These are phyloP conservation scores for Penicillium sp. DNA, from an alignment of 2,329 filamentous ascomycete species.

Conservation along the genomic window DNA sequence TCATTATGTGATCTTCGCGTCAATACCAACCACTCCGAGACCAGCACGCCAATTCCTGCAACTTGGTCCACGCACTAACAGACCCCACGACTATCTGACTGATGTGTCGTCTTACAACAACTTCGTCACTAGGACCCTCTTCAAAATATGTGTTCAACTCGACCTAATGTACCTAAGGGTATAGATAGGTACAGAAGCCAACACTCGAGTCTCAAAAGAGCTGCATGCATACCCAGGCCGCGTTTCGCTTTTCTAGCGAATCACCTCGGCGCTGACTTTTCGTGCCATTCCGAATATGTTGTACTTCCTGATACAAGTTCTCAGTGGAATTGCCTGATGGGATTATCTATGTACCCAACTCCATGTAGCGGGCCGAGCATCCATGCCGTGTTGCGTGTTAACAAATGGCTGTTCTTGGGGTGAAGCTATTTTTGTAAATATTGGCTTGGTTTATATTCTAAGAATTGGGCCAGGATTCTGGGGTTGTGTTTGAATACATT, in stretches of 20 bases:
- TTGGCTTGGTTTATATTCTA: neutral
- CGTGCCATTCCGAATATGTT: conserved; percentile 5
- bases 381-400: conserved; percentile 12
- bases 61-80: neutral
- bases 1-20: conserved; percentile 11
- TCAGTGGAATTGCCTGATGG: conserved; percentile 7
- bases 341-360: conserved; percentile 13
- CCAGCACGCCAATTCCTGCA: conserved; percentile 4
- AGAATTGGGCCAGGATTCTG: neutral
- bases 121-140: conserved; percentile 1
- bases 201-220: conserved; percentile 9
- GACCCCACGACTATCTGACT: neutral
- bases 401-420: neutral
- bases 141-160: neutral
- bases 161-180: neutral
- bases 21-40: conserved; percentile 7
- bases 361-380: conserved; percentile 22
- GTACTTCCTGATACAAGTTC: conserved; percentile 6
- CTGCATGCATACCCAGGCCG: conserved; percentile 14
- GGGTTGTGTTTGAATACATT: neutral
- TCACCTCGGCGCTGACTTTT: neutral
- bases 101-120: neutral
- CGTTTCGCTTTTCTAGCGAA: neutral
- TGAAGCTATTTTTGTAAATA: neutral
- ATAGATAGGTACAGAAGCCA: conserved; percentile 1